Evolutionary conservation across 2,329 filamentous ascomycete genomes (phyloP), one percentile per base, ranked within the genome.

Genomic region (Rutstroemia sp.): DNA sequence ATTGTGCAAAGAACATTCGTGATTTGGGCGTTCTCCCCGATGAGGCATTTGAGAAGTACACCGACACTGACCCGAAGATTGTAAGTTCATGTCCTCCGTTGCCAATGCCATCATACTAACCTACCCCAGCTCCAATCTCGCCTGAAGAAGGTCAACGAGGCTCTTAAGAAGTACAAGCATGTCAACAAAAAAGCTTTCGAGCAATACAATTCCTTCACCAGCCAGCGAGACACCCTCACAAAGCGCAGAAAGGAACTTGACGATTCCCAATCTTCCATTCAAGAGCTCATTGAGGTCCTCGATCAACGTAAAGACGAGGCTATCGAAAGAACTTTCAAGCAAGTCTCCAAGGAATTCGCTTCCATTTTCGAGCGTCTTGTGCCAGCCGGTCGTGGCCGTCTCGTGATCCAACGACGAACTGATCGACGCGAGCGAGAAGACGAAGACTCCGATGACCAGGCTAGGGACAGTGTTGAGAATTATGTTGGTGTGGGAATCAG

Each of bases 131-230:
- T 69, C 36, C 59, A 62, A 21, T 61, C 60, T 4, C 85, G 86
- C 56, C 82, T 97, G 23, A 91, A 94, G 73, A 95, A 92, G 68
- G 90, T 92, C 67, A 95, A 95, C 61, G 89, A 96, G 65, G 85
- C 88, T 0, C 78, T 97, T 54, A 97, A 97, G 75, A 96, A 96
- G 70, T 97, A 94, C 75, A 90, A 91, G 55, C 90, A 96, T 67
- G 92, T 99, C 74, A 99, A 99, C 81, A 99, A 97, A 76, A 97
- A 99, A 75, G 94, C 94, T 0, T 96, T 97, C 69, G 95, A 99
- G 73, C 94, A 99, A 71, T 99, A 97, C 76, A 95, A 92, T 75
- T 95, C 86, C 74, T 99, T 97, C 71, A 96, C 92, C 7, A 88
- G 86, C 51, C 90, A 96, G 72, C 87, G 95, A 57, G 92, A 96